Evolutionary conservation across 257 asterid species (phyloP), one percentile per base, ranked within the genome.

Genomic region (Solanum appendiculatum): DNA sequence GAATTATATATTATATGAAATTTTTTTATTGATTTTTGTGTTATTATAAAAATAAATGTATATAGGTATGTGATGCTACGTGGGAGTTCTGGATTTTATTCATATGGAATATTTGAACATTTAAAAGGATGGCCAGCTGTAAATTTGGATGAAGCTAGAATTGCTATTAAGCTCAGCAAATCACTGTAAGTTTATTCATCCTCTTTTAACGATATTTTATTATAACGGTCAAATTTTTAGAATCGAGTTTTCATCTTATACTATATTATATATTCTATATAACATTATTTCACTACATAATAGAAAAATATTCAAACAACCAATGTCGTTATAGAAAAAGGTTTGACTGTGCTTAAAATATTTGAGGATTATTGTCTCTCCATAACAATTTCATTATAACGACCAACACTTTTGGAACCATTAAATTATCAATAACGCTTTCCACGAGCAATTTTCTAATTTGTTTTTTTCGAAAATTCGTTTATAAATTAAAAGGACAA

Each of bases 41-140:
- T n/a, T n/a, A n/a, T n/a, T 36, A 14, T 29, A 7, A 29, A 39
- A 25, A 36, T 27, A 14, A n/a, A 29, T n/a, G 42, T 27, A 69
- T 86, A 40, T 73, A 90, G 92, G 80, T 90, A 81, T 33, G 74
- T 89, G 18, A 36, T 90, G 89, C 72, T 82, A 72, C 83, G 88
- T 15, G 90, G 91, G 58, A 73, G 73, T 36, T 88, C 90, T 3
- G 92, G 91, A 77, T 90, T 90, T 63, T 90, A 90, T 64, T 73
- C 92, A 12, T 90, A 90, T 56, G 91, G 88, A 11, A 87, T 90
- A 83, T 83, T 82, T 72, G 89, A 90, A 68, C 90, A 87, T 72
- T 60, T 86, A n/a, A 34, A 70, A 39, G 90, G 92, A 74, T 90
- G 92, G 92, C 86, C 91, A 1, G 90, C 87, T 4, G n/a, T 86